Conservation (phyloP, 495 filamentous ascomycete genomes). For the Aeminium ludgeri region DNA sequence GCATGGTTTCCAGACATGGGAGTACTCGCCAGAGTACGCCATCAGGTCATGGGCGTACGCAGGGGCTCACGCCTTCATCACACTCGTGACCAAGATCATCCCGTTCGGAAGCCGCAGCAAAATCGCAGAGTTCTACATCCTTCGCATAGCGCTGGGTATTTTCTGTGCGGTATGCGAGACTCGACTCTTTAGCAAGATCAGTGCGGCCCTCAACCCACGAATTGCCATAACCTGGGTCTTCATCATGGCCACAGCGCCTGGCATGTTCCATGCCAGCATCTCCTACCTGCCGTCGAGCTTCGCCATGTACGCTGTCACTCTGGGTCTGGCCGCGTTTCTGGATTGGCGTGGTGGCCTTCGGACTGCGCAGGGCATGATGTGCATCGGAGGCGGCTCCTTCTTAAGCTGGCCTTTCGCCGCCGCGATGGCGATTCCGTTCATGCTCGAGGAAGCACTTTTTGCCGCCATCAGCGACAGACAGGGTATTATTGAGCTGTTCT, state of each 20-base stretch:
- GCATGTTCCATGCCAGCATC: conserved; percentile 80
- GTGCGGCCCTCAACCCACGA: conserved; percentile 52
- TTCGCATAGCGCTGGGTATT: conserved; percentile 57
- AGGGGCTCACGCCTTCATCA: conserved; percentile 59
- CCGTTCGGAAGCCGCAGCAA: conserved; percentile 37
- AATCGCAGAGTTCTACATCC: conserved; percentile 66
- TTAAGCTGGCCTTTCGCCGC: conserved; percentile 92
- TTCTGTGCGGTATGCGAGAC: conserved; percentile 68
- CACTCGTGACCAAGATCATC: conserved; percentile 45
- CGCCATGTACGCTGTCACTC: conserved; percentile 85
- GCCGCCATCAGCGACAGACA: conserved; percentile 35
- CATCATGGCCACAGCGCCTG: conserved; percentile 58
- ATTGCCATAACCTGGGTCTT: conserved; percentile 73
- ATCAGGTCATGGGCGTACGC: conserved; percentile 95
- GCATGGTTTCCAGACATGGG: conserved; percentile 94
- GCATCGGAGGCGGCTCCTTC: conserved; percentile 78
- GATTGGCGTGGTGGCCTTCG: conserved; percentile 60
- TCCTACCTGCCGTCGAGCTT: conserved; percentile 88
- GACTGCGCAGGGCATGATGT: conserved; percentile 69
- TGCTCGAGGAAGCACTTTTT: conserved; percentile 58
- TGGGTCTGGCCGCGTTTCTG: conserved; percentile 78
- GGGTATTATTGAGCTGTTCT: conserved; percentile 7
- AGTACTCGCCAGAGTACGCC: conserved; percentile 89
- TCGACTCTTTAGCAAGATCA: conserved; percentile 58
- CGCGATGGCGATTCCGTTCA: conserved; percentile 63